Evolutionary conservation across 495 filamentous ascomycete genomes (phyloP).

Genomic region (Pyronema omphalodes): DNA sequence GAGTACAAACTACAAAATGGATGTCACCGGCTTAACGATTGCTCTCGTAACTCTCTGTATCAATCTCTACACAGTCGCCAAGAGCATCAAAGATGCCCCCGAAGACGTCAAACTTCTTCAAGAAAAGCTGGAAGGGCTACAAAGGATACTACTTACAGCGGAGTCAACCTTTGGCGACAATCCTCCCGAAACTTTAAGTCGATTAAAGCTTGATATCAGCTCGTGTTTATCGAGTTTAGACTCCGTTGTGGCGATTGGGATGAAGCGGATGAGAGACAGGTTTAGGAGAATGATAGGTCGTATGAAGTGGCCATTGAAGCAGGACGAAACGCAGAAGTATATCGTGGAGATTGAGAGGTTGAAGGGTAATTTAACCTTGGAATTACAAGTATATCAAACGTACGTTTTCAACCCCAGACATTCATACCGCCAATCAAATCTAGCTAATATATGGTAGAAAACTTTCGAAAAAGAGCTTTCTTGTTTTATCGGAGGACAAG

Average conservation of each 20-base stretch:
- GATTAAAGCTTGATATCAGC: neutral
- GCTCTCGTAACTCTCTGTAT: too few species aligned
- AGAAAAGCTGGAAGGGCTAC: neutral
- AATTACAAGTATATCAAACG: neutral
- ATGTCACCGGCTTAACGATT: too few species aligned
- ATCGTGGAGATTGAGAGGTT: neutral
- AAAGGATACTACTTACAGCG: neutral
- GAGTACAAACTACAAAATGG: too few species aligned
- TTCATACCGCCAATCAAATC: too few species aligned
- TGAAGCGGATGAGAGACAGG: neutral
- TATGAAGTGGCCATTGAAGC: conserved; percentile 2
- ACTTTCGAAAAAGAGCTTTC: neutral
- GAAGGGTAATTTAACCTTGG: neutral
- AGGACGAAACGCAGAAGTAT: neutral
- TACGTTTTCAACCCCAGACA: too few species aligned
- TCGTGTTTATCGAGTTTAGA: too few species aligned
- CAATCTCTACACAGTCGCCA: too few species aligned
- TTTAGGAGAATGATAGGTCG: neutral
- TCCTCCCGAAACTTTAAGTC: neutral
- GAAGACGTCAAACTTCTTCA: neutral
- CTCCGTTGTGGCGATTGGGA: too few species aligned
- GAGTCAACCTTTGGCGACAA: neutral
- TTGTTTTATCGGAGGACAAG: neutral
- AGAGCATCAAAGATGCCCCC: neutral
- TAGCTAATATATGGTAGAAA: neutral